Evolutionary conservation across 2,329 filamentous ascomycete species (phyloP), one percentile per base, ranked within the genome.

Genomic region (Gliomastix tumulicola): DNA sequence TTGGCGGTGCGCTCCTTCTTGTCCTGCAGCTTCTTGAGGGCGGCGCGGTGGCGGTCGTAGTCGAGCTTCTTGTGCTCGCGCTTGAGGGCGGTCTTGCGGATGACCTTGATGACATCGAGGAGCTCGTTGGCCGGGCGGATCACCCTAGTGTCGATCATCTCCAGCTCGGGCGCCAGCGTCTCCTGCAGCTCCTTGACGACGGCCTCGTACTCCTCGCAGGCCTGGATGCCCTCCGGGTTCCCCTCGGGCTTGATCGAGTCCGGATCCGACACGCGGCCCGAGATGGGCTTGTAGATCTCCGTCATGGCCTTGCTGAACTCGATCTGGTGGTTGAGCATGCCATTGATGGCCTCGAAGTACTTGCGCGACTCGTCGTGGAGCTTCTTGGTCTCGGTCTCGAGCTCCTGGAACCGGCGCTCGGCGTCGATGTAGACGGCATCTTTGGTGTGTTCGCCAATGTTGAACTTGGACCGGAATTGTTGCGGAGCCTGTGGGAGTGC

Each of bases 271-370:
- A 94, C 76, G 55, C 92, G 84, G 38, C 92, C 92, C 38, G 90
- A 96, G 51, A 98, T 98, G 49, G 92, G 92, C 60, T 94, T 94
- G 73, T 98, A 98, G 53, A 98, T 84, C 62, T 98, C 92, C 45
- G 84, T 83, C 69, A 95, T 90, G 47, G 89, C 87, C 65, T 95
- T 80, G 50, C 90, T 95, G 68, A 98, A 98, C 59, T 94, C 90
- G 63, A 98, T 97, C 68, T 98, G 92, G 65, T 97, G 89, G 56
- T 71, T 78, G 53, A 98, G 76, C 92, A 98, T 98, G 71, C 84
- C 86, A 66, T 97, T 96, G 67, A 98, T 96, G 57, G 92, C 87
- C 37, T 95, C 82, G 53, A 94, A 96, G 63, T 98, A 98, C 67
- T 94, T 96, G 62, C 89, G 85, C 39, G 88, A 94, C 64, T 97